Evolutionary conservation across 768 basidiomycete species (phyloP), one percentile per base, ranked within the genome.

Genomic region (Mycena albidolilacea): DNA sequence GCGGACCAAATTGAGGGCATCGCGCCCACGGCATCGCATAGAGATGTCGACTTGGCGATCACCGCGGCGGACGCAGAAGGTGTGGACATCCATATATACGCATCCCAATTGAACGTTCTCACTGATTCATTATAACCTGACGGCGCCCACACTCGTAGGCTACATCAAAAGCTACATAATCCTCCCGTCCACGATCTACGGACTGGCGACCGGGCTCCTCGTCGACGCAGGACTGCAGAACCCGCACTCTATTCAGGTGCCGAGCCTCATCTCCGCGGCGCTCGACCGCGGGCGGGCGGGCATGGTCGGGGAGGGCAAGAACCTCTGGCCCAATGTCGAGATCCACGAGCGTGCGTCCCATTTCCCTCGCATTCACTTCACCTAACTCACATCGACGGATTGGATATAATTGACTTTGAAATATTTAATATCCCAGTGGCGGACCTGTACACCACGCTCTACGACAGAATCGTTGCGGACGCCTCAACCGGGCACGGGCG

Each of bases 151-250:
- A 70, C 23, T 23, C 23, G 23, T 23, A 88, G 90, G 87, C 11
- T 89, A 89, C 72, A 82, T 87, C 57, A 87, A 82, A 74, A 84
- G 83, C 3, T 87, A 89, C 79, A 87, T 90, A 7, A 78, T 91
- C 37, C 77, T 87, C 11, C 89, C 90, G 1, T 84, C 86, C 5
- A 90, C 90, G 0, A 89, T 95, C 39, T 94, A 88, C 74, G 91
- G 90, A 54, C 81, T 89, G 41, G 87, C 90, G 2, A 78, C 77
- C 9, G 86, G 86, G 9, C 78, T 77, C 7, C 83, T 93, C 35
- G 86, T 87, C 48, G 85, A 89, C 35, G 78, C 82, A 7, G 90
- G 87, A 11, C 82, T 93, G 43, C 84, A 87, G 41, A 90, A 92
- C 73, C 77, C 82, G 0, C 82, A 86, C 64, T 92, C 91, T 0